phyloP scores from a whole-genome alignment of 75 land plant species.

The Selaginella tamariscina region DNA sequence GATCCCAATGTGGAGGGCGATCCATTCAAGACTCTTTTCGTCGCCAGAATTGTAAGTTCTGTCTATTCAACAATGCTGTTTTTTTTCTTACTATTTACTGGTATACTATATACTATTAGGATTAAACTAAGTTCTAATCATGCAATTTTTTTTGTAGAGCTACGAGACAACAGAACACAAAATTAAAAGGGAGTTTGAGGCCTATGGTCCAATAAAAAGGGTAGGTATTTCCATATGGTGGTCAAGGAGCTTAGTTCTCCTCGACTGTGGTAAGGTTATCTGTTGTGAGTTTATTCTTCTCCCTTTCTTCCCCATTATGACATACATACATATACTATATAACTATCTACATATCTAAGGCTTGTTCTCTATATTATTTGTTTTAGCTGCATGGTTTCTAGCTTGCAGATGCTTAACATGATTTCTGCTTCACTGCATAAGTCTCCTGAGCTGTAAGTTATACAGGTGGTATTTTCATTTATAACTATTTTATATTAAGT shows the following conservation, averaged over 20 bases:
- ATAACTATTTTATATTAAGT: too few relatives aligned
- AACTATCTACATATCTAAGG: too few relatives aligned
- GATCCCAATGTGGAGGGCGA: slow-evolving; percentile 86
- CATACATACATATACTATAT: too few relatives aligned
- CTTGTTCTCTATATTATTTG: too few relatives aligned
- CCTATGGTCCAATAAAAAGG: slow-evolving; percentile 96
- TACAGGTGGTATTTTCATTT: too few relatives aligned
- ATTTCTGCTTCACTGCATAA: neutral
- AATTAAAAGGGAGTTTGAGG: slow-evolving; percentile 96
- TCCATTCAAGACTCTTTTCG: slow-evolving; percentile 95
- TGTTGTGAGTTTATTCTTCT: neutral
- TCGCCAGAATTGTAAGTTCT: slow-evolving; percentile 70
- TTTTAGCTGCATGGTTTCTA: neutral
- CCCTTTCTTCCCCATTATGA: too few relatives aligned
- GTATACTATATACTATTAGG: too few relatives aligned
- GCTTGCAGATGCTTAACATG: neutral
- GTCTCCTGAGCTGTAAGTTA: neutral
- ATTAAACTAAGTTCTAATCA: too few relatives aligned
- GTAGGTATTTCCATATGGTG: slow-evolving; percentile 57
- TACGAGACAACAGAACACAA: slow-evolving; percentile 94
- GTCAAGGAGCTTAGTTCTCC: neutral
- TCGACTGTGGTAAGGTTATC: neutral
- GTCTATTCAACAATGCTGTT: neutral
- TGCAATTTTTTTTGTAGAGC: slow-evolving; percentile 49
- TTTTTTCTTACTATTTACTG: slow-evolving; percentile 11